Evolutionary conservation across 208 protist species (phyloP).

Genomic region (Trypanosoma cruzi): DNA sequence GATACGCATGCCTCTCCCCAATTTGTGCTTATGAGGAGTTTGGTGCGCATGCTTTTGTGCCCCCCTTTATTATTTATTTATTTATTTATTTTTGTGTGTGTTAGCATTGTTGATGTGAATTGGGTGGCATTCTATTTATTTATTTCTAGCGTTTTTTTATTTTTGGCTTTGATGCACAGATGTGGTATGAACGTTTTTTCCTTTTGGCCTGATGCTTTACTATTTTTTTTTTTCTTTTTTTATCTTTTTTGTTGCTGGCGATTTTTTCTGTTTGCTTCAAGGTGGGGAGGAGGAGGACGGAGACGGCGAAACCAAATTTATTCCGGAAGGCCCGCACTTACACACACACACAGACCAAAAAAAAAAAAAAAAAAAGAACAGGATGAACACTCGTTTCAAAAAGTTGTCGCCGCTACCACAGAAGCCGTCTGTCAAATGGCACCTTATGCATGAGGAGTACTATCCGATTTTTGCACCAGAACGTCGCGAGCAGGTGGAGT

Average conservation of each 20-base stretch:
- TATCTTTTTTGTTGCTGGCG: background rate
- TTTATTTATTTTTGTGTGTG: background rate
- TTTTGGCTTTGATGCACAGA: background rate
- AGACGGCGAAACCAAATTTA: background rate
- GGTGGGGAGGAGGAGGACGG: background rate
- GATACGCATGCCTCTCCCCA: background rate
- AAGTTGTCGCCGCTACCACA: slow-evolving; percentile 48
- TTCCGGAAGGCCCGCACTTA: background rate
- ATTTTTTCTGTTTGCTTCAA: slow-evolving; percentile 17
- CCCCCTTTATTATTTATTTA: background rate
- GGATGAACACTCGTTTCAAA: slow-evolving; percentile 84
- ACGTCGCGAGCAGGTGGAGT: slow-evolving; percentile 59
- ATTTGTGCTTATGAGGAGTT: background rate
- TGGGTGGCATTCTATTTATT: background rate
- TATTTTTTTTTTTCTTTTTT: background rate
- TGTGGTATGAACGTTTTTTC: background rate
- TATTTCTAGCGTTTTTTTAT: background rate
- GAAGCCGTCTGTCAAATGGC: slow-evolving; percentile 63
- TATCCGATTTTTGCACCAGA: slow-evolving; percentile 54
- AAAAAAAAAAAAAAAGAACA: slow-evolving; percentile 7
- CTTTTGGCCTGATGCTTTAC: background rate
- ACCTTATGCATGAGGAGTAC: slow-evolving; percentile 86
- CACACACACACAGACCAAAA: background rate
- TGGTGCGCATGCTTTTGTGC: background rate
- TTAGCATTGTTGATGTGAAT: background rate